A percentile compares a stretch with the other conserved stretches of the same genome.
Evolutionary conservation across 306 rosid genomes (phyloP).

Genomic region (Fagus crenata): DNA sequence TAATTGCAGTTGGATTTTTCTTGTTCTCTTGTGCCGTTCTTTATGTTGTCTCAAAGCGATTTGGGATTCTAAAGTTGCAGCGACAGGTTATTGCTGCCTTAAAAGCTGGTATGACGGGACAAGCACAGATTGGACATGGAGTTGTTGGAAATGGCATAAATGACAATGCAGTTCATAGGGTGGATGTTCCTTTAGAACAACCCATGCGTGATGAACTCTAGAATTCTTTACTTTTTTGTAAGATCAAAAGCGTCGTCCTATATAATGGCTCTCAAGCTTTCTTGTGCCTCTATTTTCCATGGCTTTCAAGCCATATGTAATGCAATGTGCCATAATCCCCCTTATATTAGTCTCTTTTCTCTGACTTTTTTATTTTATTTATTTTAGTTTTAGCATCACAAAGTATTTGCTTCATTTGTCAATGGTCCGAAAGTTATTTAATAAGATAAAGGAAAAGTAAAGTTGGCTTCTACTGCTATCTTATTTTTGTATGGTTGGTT

Average conservation of each 20-base stretch:
- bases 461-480: neutral
- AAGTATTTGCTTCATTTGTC: neutral
- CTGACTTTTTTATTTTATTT: neutral
- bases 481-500: slow-evolving; percentile 3
- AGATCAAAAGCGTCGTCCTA: neutral
- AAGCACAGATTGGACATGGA: slow-evolving; percentile 47
- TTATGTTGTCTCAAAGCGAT: slow-evolving; percentile 81
- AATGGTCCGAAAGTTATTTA: neutral
- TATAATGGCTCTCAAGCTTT: neutral
- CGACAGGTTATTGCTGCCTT: slow-evolving; percentile 75
- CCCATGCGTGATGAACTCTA: slow-evolving; percentile 68
- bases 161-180: slow-evolving; percentile 38
- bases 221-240: neutral
- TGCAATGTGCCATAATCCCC: neutral
- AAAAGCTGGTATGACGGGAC: slow-evolving; percentile 71
- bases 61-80: slow-evolving; percentile 65
- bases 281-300: neutral
- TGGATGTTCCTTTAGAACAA: slow-evolving; percentile 49
- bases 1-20: slow-evolving; percentile 61
- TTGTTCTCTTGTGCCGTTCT: slow-evolving; percentile 77
- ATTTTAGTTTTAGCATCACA: neutral
- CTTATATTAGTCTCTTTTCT: neutral
- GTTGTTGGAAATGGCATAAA: slow-evolving; percentile 51
- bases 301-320: neutral
- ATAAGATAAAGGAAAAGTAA: too few species aligned